A percentile compares a stretch with the other conserved stretches of the same genome.
phyloP scores from a whole-genome alignment of 176 grass and related monocot species.

The Urochloa ruziziensis region DNA sequence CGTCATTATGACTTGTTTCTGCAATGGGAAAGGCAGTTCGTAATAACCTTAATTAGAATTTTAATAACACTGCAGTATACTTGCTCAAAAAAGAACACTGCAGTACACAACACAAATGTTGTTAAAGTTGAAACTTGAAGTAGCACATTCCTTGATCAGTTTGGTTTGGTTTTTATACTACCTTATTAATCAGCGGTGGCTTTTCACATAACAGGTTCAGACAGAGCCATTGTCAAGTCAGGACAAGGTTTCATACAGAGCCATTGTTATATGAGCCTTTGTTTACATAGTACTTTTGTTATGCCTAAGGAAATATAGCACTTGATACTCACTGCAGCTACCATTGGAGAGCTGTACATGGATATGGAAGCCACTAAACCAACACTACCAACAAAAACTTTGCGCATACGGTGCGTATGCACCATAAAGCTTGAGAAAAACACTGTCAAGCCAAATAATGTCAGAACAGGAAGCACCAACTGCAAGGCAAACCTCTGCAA shows the following conservation, averaged over 20 bases:
- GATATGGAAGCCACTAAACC: slow-evolving; percentile 65
- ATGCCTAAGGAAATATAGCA: neutral
- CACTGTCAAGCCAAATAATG: slow-evolving; percentile 40
- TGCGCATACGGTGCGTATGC: slow-evolving; percentile 43
- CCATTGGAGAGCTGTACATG: slow-evolving; percentile 69
- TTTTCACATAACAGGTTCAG: neutral
- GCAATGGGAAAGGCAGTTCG: neutral
- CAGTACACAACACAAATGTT: too few relatives aligned
- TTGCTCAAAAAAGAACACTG: too few relatives aligned
- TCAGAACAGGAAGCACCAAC: slow-evolving; percentile 33
- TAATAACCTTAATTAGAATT: neutral
- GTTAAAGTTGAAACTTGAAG: too few relatives aligned
- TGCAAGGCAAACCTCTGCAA: slow-evolving; percentile 50
- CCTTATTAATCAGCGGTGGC: neutral
- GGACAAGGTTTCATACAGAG: neutral
- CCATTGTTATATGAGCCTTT: too few relatives aligned
- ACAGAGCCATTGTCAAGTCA: neutral
- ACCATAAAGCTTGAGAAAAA: slow-evolving; percentile 28
- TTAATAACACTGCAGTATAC: neutral
- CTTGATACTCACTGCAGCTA: slow-evolving; percentile 45
- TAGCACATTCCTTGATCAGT: too few relatives aligned
- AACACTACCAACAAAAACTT: slow-evolving; percentile 55
- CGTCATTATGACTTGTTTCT: slow-evolving; percentile 61
- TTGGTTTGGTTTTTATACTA: neutral
- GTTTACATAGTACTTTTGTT: too few relatives aligned